A percentile compares a stretch with the other conserved stretches of the same genome.
These are phyloP conservation scores for Yamadazyma membranifaciens DNA, from an alignment of 1,139 yeast species.

Conservation along the genomic window DNA sequence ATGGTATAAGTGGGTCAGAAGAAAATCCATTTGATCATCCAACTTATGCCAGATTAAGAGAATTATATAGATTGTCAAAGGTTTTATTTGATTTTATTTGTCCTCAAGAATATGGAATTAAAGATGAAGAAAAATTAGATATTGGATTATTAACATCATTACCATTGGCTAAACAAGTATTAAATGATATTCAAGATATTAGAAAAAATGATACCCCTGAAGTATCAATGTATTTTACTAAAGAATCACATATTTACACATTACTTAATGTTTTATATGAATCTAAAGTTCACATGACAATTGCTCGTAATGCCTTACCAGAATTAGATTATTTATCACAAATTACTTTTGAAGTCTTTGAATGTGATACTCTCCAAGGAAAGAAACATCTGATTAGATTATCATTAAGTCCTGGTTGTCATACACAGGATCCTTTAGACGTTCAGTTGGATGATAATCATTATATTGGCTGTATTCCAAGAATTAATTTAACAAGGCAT, in stretches of 20 bases:
- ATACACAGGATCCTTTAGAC: constrained; percentile 95
- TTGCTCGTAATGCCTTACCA: constrained; percentile 92
- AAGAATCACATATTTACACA: constrained; percentile 96
- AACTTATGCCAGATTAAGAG: constrained; percentile 77
- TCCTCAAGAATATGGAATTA: constrained; percentile 98
- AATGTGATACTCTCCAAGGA: constrained; percentile 59
- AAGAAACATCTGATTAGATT: constrained; percentile 87
- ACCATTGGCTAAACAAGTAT: constrained; percentile 88
- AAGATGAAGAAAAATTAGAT: constrained; percentile 91
- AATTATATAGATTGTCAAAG: constrained; percentile 84
- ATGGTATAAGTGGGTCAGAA: constrained; percentile 3
- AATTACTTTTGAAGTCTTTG: constrained; percentile 90
- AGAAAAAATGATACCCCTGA: constrained; percentile 77
- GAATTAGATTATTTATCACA: constrained; percentile 95
- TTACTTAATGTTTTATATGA: constrained; percentile 87
- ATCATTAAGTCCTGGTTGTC: constrained; percentile 95
- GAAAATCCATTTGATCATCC: constrained; percentile 78
- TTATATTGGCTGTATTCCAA: constrained; percentile 93
- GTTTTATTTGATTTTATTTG: constrained; percentile 95
- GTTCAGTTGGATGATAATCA: constrained; percentile 96
- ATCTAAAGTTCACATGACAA: constrained; percentile 91
- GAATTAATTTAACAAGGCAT: constrained; percentile 86
- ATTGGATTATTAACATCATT: constrained; percentile 92
- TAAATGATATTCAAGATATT: constrained; percentile 78
- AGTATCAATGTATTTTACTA: constrained; percentile 87